These are phyloP conservation scores for Aschersonia sp. DNA, from an alignment of 2,329 filamentous ascomycete genomes.

Conservation along the genomic window DNA sequence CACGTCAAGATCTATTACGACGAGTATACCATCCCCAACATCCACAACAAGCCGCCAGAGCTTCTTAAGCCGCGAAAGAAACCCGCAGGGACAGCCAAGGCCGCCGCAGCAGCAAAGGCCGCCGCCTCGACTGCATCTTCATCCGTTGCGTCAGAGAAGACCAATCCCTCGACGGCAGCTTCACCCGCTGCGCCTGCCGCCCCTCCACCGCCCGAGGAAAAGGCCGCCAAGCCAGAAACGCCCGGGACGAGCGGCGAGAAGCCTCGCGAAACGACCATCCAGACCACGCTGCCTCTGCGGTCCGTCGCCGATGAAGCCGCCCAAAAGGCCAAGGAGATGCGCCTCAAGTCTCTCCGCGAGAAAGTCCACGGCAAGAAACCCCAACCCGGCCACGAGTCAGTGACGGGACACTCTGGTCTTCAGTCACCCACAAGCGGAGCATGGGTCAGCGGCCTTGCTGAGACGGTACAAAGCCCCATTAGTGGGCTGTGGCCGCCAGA, in stretches of 20 bases:
- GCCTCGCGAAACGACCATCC: constrained; percentile 9
- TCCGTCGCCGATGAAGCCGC: constrained; percentile 52
- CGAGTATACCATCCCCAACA: constrained; percentile 42
- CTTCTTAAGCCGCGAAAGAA: constrained; percentile 14
- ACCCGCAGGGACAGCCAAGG: constrained; percentile 12
- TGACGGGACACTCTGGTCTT: constrained; percentile 15
- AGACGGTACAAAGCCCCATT: constrained; percentile 5
- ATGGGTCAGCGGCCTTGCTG: constrained; percentile 6
- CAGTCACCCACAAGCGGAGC: constrained; percentile 5
- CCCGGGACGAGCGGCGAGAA: constrained; percentile 4
- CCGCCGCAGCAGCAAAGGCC: constrained; percentile 6
- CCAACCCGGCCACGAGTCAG: constrained; percentile 6
- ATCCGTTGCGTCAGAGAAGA: constrained; percentile 6
- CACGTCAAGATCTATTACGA: constrained; percentile 60
- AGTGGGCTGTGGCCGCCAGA: constrained; percentile 1
- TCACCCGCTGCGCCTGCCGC: constrained; percentile 6
- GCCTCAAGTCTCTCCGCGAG: constrained; percentile 36
- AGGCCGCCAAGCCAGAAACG: constrained; percentile 1
- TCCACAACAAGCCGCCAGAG: constrained; percentile 35
- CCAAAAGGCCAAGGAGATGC: constrained; percentile 46
- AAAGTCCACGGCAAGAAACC: constrained; percentile 37
- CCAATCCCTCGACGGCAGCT: constrained; percentile 9
- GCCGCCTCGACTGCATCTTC: constrained; percentile 9
- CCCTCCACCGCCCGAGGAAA: constrained; percentile 8
- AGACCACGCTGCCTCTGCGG: constrained; percentile 26